These are phyloP conservation scores for Pecoramyces ruminantium DNA, from an alignment of 192 early-diverging fungal species.

Conservation along the genomic window DNA sequence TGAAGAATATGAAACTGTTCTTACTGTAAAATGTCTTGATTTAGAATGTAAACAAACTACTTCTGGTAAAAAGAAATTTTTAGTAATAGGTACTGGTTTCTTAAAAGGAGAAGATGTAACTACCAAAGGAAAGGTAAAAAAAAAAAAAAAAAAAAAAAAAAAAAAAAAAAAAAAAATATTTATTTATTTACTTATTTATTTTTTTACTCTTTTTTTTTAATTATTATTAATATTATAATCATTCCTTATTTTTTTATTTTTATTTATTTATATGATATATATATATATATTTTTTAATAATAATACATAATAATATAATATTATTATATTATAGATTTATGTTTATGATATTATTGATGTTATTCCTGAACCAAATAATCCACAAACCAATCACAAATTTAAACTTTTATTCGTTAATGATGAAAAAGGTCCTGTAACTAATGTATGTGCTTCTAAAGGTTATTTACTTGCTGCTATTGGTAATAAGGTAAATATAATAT, in stretches of 20 bases:
- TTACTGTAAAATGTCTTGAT: slow-evolving; percentile 53
- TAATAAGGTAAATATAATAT: slow-evolving; percentile 50
- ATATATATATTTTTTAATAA: too few species aligned
- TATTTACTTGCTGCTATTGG: slow-evolving; percentile 75
- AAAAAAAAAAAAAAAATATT: too few species aligned
- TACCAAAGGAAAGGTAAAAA: slow-evolving; percentile 56
- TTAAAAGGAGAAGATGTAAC: slow-evolving; percentile 82
- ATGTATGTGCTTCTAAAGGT: slow-evolving; percentile 69
- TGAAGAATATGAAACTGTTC: slow-evolving; percentile 69
- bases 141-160: neutral
- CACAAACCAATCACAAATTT: slow-evolving; percentile 83
- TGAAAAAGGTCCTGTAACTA: slow-evolving; percentile 63
- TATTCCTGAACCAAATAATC: slow-evolving; percentile 83
- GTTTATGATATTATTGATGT: slow-evolving; percentile 93
- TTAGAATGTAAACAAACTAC: slow-evolving; percentile 73
- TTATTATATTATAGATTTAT: slow-evolving; percentile 37
- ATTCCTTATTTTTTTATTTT: slow-evolving; percentile 1
- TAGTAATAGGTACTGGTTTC: slow-evolving; percentile 76
- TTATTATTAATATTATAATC: neutral
- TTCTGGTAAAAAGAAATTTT: slow-evolving; percentile 64
- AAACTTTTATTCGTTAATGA: slow-evolving; percentile 70
- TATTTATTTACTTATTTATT: too few species aligned
- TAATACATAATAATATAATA: too few species aligned
- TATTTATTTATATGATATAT: neutral
- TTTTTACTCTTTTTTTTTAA: too few species aligned